These are phyloP conservation scores for Salix suchowensis DNA, from an alignment of 345 rosid species.

Conservation along the genomic window DNA sequence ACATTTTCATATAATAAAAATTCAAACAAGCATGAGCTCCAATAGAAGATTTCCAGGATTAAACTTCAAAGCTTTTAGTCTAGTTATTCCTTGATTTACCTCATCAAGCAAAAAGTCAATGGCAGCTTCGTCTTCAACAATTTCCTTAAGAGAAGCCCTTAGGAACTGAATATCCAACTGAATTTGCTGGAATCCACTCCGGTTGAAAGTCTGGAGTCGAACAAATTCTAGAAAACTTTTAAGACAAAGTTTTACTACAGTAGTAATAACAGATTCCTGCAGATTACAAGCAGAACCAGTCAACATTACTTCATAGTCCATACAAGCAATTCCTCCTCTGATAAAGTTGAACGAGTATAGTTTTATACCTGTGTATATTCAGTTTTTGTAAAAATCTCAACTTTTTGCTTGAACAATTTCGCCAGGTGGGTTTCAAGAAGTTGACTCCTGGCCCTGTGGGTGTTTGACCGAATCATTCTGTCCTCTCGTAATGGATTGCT, in stretches of 20 bases:
- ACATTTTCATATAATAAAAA: background rate
- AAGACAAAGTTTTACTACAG: slow-evolving; percentile 70
- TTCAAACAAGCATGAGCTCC: background rate
- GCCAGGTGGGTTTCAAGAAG: slow-evolving; percentile 97
- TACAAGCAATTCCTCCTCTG: slow-evolving; percentile 4
- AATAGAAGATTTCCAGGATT: background rate
- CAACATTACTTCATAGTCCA: slow-evolving; percentile 13
- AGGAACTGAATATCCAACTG: slow-evolving; percentile 93
- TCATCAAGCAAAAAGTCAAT: slow-evolving; percentile 91
- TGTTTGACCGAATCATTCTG: slow-evolving; percentile 58
- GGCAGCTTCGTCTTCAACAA: slow-evolving; percentile 80
- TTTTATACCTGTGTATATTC: slow-evolving; percentile 80
- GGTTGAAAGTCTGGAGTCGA: slow-evolving; percentile 81
- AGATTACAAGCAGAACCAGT: slow-evolving; percentile 14
- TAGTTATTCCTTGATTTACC: slow-evolving; percentile 36
- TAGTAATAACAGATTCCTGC: slow-evolving; percentile 83
- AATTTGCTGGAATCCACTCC: slow-evolving; percentile 98
- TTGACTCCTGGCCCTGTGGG: slow-evolving; percentile 88
- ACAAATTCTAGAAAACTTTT: slow-evolving; percentile 95
- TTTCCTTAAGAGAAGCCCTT: slow-evolving; percentile 63
- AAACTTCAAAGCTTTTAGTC: background rate
- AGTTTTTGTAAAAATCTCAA: slow-evolving; percentile 92
- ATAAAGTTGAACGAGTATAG: slow-evolving; percentile 3
- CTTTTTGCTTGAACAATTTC: slow-evolving; percentile 94
- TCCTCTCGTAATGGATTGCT: slow-evolving; percentile 83